These are phyloP conservation scores for Stephanodiscus minutulus DNA, from an alignment of 108 stramenopile genomes.

Conservation along the genomic window DNA sequence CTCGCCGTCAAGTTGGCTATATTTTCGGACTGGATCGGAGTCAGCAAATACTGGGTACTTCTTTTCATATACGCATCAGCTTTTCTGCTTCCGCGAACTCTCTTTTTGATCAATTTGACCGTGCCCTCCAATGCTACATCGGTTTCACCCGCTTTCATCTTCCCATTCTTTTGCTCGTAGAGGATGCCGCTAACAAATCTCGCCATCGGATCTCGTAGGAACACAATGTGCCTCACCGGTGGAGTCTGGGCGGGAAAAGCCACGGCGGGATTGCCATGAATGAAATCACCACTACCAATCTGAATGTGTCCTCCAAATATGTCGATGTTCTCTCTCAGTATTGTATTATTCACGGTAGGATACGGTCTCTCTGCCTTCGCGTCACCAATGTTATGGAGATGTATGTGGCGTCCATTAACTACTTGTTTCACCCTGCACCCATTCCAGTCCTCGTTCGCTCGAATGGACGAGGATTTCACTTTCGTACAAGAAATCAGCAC, in stretches of 20 bases:
- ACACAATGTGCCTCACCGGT: conserved; percentile 40
- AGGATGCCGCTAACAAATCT: conserved; percentile 52
- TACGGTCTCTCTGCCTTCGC: conserved; percentile 4
- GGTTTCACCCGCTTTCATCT: not conserved
- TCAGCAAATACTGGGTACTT: conserved; percentile 50
- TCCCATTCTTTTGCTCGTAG: conserved; percentile 24
- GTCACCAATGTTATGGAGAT: not conserved
- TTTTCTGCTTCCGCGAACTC: conserved; percentile 9
- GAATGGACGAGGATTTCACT: conserved; percentile 4
- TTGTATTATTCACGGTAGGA: conserved; percentile 27
- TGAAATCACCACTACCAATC: conserved; percentile 38
- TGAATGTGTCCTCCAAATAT: conserved; percentile 55
- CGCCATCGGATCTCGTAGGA: conserved; percentile 54
- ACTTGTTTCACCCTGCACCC: conserved; percentile 24
- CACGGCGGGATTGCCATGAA: not conserved
- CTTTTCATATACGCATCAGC: conserved; percentile 27
- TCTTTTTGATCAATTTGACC: conserved; percentile 21
- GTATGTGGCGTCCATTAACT: conserved; percentile 7
- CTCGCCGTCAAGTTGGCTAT: conserved; percentile 7
- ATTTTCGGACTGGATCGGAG: conserved; percentile 46
- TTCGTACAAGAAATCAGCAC: conserved; percentile 8
- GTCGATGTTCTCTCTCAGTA: conserved; percentile 47
- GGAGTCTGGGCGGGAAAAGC: not conserved
- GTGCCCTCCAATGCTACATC: conserved; percentile 5
- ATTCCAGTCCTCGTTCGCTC: conserved; percentile 10